Percentiles rank a stretch among this genome's conserved stretches.
Evolutionary conservation across 495 filamentous ascomycete species (phyloP).

Genomic region (Saxispiralis lemnorum): DNA sequence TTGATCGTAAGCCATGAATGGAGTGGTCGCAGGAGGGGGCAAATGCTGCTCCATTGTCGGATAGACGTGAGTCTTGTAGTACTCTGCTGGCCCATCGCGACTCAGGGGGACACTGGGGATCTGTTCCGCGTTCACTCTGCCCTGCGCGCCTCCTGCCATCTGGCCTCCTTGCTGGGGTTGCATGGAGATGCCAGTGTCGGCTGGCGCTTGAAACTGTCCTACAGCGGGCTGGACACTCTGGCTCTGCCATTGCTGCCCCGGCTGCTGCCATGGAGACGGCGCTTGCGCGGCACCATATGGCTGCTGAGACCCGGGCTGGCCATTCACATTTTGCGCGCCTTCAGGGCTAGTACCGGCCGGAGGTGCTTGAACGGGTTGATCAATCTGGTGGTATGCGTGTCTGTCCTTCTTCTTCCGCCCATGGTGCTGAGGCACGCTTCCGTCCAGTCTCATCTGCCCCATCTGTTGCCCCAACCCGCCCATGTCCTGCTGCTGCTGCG

Average conservation of each 20-base stretch:
- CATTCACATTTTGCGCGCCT: constrained; percentile 48
- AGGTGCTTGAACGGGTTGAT: constrained; percentile 44
- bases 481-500: constrained; percentile 23
- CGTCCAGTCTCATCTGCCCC: constrained; percentile 39
- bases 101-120: constrained; percentile 81
- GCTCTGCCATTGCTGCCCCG: constrained; percentile 10
- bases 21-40: constrained; percentile 74
- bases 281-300: too few species aligned
- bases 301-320: constrained; percentile 8
- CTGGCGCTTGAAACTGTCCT: constrained; percentile 34
- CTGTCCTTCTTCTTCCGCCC: constrained; percentile 93
- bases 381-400: constrained; percentile 81
- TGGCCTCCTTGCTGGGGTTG: constrained; percentile 25
- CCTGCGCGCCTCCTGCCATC: constrained; percentile 34
- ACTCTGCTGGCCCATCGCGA: constrained; percentile 60
- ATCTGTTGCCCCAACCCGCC: constrained; percentile 68
- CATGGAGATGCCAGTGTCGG: constrained; percentile 23
- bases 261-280: constrained; percentile 21
- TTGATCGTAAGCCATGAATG: constrained; percentile 85
- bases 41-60: constrained; percentile 86
- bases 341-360: constrained; percentile 45
- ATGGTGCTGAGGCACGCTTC: constrained; percentile 27
- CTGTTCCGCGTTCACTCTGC: constrained; percentile 74
- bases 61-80: constrained; percentile 75
- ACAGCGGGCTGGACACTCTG: neutral